Evolutionary conservation across 768 basidiomycete genomes (phyloP).

Genomic region (Holtermanniella nyarrowii): DNA sequence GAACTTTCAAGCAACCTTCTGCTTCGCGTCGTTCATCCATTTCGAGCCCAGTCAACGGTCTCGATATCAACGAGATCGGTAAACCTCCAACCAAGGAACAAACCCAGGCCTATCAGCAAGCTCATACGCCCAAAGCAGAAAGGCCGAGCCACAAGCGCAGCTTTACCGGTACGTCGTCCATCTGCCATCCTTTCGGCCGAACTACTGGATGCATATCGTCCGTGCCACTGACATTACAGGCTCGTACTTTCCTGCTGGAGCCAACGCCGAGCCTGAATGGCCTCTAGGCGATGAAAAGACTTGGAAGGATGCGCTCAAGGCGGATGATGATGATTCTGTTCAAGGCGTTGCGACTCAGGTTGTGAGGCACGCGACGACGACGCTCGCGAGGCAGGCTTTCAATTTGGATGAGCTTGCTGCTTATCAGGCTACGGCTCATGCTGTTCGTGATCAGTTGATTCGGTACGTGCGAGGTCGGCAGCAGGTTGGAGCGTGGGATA

Average conservation of each 20-base stretch:
- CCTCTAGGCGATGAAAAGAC: slow-evolving; percentile 41
- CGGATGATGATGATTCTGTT: slow-evolving; percentile 23
- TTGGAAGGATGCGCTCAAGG: slow-evolving; percentile 38
- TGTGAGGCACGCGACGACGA: slow-evolving; percentile 45
- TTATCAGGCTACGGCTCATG: slow-evolving; percentile 82
- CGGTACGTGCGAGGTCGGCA: slow-evolving; percentile 44
- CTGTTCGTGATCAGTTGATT: slow-evolving; percentile 77
- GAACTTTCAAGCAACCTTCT: slow-evolving; percentile 20
- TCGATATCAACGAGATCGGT: slow-evolving; percentile 30
- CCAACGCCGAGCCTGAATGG: slow-evolving; percentile 29
- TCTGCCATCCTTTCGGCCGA: not conserved
- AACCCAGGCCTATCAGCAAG: not conserved
- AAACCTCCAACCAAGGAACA: slow-evolving; percentile 4
- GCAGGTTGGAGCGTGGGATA: too few relatives aligned
- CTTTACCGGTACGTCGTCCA: slow-evolving; percentile 23
- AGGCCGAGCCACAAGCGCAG: slow-evolving; percentile 29
- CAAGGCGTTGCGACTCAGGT: slow-evolving; percentile 32
- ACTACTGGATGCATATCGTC: not conserved
- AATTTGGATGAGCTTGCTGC: slow-evolving; percentile 77
- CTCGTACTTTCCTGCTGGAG: slow-evolving; percentile 38
- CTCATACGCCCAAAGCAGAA: slow-evolving; percentile 31
- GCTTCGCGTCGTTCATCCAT: slow-evolving; percentile 30
- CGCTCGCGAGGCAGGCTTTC: slow-evolving; percentile 80
- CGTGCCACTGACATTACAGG: too few relatives aligned
- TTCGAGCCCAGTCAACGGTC: slow-evolving; percentile 17